Percentiles rank a stretch among this genome's conserved stretches.
Conservation (phyloP, 176 grass and related monocot species). For the Oryza officinalis region DNA sequence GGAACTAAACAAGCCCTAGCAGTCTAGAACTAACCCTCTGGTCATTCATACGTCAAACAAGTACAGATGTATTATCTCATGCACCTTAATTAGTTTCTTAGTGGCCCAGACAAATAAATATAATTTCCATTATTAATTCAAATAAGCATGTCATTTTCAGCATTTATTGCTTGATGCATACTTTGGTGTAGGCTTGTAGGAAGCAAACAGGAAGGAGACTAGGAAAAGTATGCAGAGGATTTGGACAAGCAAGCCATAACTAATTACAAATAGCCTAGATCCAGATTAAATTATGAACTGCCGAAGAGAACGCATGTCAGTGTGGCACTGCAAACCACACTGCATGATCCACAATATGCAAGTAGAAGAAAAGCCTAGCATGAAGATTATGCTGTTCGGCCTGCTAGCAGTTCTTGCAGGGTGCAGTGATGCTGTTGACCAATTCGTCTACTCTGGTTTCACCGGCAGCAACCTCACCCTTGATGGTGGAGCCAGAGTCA, state of each 20-base stretch:
- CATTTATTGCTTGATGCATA: not conserved
- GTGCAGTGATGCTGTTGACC: not conserved
- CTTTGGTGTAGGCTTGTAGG: not conserved
- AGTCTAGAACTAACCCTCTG: not conserved
- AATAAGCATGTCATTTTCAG: not conserved
- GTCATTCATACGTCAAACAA: not conserved
- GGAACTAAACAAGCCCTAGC: too few relatives aligned
- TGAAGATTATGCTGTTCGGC: slow-evolving; percentile 9
- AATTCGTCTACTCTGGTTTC: slow-evolving; percentile 27
- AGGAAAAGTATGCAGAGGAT: slow-evolving; percentile 8
- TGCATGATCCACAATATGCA: not conserved
- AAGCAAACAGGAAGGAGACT: not conserved
- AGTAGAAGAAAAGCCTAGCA: slow-evolving; percentile 1
- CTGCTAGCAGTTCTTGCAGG: not conserved
- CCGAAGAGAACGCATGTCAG: not conserved
- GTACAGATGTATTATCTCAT: not conserved
- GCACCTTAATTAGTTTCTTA: slow-evolving; percentile 1
- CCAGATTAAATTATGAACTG: not conserved
- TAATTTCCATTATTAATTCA: not conserved
- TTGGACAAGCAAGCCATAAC: slow-evolving; percentile 14
- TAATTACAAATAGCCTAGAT: slow-evolving; percentile 6
- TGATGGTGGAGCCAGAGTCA: slow-evolving; percentile 6
- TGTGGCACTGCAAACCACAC: slow-evolving; percentile 1
- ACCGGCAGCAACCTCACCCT: not conserved
- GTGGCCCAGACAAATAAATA: not conserved